A percentile compares a stretch with the other conserved stretches of the same genome.
These are phyloP conservation scores for Daldinia eschscholtzii DNA, from an alignment of 2,329 filamentous ascomycete species.

Conservation along the genomic window DNA sequence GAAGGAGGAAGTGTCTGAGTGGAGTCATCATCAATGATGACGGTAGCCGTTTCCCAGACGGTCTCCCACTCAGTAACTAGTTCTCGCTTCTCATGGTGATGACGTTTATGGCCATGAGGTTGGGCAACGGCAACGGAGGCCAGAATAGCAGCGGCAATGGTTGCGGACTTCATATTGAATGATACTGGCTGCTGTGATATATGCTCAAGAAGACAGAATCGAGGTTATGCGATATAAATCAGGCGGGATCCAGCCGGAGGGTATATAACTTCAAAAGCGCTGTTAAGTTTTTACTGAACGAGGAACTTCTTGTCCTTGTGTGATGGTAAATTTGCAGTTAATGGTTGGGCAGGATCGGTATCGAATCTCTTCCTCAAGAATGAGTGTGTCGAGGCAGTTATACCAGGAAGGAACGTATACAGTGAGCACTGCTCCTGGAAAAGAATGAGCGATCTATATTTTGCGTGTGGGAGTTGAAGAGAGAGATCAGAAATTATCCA, in stretches of 20 bases:
- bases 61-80: slow-evolving; percentile 61
- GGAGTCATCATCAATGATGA: slow-evolving; percentile 64
- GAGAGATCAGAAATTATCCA: slow-evolving; percentile 24
- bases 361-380: slow-evolving; percentile 44
- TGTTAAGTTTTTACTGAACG: slow-evolving; percentile 27
- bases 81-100: slow-evolving; percentile 57
- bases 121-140: slow-evolving; percentile 64
- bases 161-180: slow-evolving; percentile 61
- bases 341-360: slow-evolving; percentile 26
- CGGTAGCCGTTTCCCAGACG: slow-evolving; percentile 65
- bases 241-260: slow-evolving; percentile 48
- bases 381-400: slow-evolving; percentile 48
- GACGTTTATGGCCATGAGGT: slow-evolving; percentile 60
- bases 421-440: slow-evolving; percentile 54
- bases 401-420: slow-evolving; percentile 52
- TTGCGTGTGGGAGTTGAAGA: slow-evolving; percentile 37
- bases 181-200: slow-evolving; percentile 38
- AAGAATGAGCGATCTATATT: slow-evolving; percentile 47
- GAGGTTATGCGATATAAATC: slow-evolving; percentile 27
- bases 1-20: slow-evolving; percentile 60
- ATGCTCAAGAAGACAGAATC: slow-evolving; percentile 16
- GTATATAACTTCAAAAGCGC: slow-evolving; percentile 42
- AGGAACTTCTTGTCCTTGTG: slow-evolving; percentile 28
- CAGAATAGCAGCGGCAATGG: slow-evolving; percentile 58
- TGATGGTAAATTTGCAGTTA: slow-evolving; percentile 3